Base-by-base conservation (phyloP, 306 rosid species). In the Pterocarpus santalinus region DNA sequence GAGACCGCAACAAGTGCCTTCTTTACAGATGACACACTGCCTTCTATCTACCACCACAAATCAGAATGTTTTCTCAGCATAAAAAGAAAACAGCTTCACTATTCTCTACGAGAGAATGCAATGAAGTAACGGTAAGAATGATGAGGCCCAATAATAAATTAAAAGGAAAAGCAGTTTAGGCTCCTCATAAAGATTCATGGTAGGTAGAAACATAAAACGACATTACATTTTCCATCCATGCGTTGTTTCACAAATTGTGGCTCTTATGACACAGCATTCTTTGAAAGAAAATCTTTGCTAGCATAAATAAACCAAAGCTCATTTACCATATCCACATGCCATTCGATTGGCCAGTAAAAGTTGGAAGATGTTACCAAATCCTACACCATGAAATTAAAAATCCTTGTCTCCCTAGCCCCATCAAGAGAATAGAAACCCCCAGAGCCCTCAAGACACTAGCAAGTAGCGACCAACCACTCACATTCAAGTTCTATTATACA, bases 1-100 rank as follows among this genome's bases (percentile, higher is more conserved):
- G 97, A 88, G 43, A 95, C 94, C 2, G 97, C 96, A 87, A 92
- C 69, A 77, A 95, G 96, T 73, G 95, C 98, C 87, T 86, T 95
- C 90, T 87, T 95, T 62, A 95, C 91, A 4, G 93, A 84, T 79
- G 90, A 83, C 81, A 92, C 90, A 57, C 83, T 80, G 75, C 99
- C 99, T 92, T 95, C 97, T 76, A 95, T 93, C 99, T 95, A 92
- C 83, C 86, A 87, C 72, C 86, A 87, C 72, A 85, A 36, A 34
- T 39, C 35, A 57, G 8, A 17, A 72, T 66, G 51, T 53, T 76
- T 55, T 49, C 64, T 79, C 52, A 75, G 76, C 53, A 62, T 53
- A 73, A 55, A 69, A 67, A 63, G 5, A 60, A 71, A 36, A 55
- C 9, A 55, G 61, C 61, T 16, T 32, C 5, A n/a, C 61, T 55